Base-by-base conservation (phyloP, 495 filamentous ascomycete genomes). In the Acidiella bohemica region DNA sequence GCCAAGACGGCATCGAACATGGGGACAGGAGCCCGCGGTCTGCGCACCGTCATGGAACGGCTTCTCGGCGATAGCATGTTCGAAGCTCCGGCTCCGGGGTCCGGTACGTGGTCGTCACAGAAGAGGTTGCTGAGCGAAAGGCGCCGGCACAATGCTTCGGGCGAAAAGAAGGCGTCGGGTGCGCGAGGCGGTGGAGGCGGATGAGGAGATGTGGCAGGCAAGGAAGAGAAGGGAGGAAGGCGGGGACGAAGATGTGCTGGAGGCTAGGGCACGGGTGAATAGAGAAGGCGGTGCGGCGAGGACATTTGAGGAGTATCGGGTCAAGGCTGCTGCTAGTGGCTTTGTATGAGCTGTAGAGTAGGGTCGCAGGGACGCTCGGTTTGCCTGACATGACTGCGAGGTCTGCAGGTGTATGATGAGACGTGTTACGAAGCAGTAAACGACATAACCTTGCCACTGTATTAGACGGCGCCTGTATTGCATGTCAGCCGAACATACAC, bases 1-100 rank as follows among this genome's bases (percentile, higher is more conserved):
- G 90, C 88, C 12, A 72, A 73, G 45, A 68, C 71, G 19, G 86
- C 87, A 0, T 55, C 69, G 35, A 63, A 55, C 13, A 86, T 88
- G 68, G 83, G 80, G 10, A 95, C 87, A 0, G 90, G 90, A 4
- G 90, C 90, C 0, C 66, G 90, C 9, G 90, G 80, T 0, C 61
- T 97, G 27, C 75, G 90, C 38, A 88, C 85, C 35, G 84, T 93
- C 41, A 75, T 94, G 67, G 92, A 97, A 57, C 67, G 80, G 5
- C 67, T 96, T 31, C 65, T 97, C 14, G 78, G 71, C 10, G 86
- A 95, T 44, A 73, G 81, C 16, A 95, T 93, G 81, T 96, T 88
- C 57, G 84, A 93, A 57, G 75, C 80, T 4, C 90, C 90, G 81
- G 74, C 10, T 32, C 18, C 7, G 41, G 36, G 32, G 52, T 50